A percentile compares a stretch with the other conserved stretches of the same genome.
phyloP scores from a whole-genome alignment of 495 filamentous ascomycete genomes.

The Tirmania nivea region DNA sequence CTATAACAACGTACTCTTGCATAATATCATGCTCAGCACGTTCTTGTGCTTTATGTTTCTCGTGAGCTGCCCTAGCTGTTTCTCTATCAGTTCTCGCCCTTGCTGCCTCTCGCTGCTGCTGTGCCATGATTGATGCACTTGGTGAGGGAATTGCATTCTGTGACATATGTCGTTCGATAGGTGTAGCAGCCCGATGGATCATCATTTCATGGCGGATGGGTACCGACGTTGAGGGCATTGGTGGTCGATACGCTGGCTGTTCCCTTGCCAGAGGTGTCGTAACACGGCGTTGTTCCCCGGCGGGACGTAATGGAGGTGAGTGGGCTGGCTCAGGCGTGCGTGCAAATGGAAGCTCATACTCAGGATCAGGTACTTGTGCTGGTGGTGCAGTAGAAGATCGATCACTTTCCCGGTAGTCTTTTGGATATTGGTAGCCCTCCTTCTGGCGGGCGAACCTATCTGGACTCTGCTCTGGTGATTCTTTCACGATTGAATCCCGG shows the following conservation, averaged over 20 bases:
- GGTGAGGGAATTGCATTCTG: constrained; percentile 17
- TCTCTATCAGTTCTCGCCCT: constrained; percentile 1
- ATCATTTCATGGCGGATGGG: constrained; percentile 35
- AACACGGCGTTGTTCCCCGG: constrained; percentile 9
- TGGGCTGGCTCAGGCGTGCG: background rate
- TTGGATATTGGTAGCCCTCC: background rate
- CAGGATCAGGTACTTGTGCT: background rate
- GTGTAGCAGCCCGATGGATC: constrained; percentile 18
- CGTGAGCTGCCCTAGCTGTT: constrained; percentile 2
- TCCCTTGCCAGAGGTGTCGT: constrained; percentile 8
- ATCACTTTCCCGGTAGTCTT: background rate
- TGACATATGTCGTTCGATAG: constrained; percentile 25
- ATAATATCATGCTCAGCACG: constrained; percentile 43
- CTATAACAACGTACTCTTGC: constrained; percentile 83
- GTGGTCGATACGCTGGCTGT: constrained; percentile 19
- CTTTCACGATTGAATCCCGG: background rate
- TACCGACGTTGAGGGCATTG: constrained; percentile 28
- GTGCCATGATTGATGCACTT: constrained; percentile 5
- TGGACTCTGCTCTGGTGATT: background rate
- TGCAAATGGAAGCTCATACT: background rate
- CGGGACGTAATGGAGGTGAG: constrained; percentile 4
- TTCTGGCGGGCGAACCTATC: background rate
- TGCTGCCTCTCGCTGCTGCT: background rate
- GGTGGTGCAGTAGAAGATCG: background rate
- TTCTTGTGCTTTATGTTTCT: background rate